Percentiles rank a stretch among this genome's conserved stretches.
These are phyloP conservation scores for Pluteus cervinus DNA, from an alignment of 768 basidiomycete species.

Conservation along the genomic window DNA sequence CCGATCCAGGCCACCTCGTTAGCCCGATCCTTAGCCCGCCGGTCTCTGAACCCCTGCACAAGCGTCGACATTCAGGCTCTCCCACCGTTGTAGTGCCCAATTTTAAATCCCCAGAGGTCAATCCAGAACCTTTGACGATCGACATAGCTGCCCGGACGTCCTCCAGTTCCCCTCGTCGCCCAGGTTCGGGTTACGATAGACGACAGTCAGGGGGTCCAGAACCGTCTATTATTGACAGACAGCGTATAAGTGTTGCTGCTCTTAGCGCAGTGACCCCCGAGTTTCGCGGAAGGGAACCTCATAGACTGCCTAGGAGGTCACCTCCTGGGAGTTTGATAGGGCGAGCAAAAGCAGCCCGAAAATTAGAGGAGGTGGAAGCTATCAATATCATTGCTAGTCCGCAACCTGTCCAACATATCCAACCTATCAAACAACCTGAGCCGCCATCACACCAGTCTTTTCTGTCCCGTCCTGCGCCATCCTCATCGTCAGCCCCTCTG, in stretches of 20 bases:
- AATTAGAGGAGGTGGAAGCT: constrained; percentile 28
- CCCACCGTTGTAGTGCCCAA: constrained; percentile 16
- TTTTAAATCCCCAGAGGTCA: too few species aligned
- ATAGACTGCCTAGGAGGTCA: too few species aligned
- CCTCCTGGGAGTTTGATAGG: constrained; percentile 45
- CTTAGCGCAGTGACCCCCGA: too few species aligned
- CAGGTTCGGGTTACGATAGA: constrained; percentile 22
- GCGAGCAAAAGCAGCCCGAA: constrained; percentile 39
- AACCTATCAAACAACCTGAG: constrained; percentile 16
- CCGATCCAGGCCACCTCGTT: constrained; percentile 7
- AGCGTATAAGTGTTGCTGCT: too few species aligned
- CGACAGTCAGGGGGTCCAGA: too few species aligned
- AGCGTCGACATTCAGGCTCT: constrained; percentile 37
- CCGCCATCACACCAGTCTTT: constrained; percentile 8
- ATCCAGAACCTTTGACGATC: too few species aligned
- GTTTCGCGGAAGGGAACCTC: too few species aligned
- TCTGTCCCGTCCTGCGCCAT: constrained; percentile 7
- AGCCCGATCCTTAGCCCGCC: constrained; percentile 16
- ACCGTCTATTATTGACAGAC: too few species aligned
- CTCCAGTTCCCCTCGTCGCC: constrained; percentile 15
- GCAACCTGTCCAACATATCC: too few species aligned
- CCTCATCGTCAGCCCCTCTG: constrained; percentile 4
- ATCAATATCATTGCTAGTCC: too few species aligned
- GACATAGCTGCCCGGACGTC: too few species aligned
- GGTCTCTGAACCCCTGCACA: too few species aligned